These are phyloP conservation scores for Cornus suecica DNA, from an alignment of 148 eudicot species.

Conservation along the genomic window DNA sequence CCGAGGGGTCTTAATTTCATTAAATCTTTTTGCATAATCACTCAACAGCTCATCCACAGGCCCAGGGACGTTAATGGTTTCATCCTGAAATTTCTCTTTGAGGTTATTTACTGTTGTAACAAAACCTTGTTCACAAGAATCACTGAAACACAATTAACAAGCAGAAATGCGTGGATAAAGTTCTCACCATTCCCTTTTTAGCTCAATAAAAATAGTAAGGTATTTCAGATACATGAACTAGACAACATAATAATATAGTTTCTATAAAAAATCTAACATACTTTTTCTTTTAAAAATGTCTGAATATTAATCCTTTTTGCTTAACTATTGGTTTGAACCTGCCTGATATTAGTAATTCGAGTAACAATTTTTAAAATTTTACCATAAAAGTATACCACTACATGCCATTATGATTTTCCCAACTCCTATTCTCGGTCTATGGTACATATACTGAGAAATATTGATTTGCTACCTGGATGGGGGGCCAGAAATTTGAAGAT, in stretches of 20 bases:
- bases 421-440: neutral
- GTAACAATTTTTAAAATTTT: too few species aligned
- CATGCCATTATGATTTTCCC: neutral
- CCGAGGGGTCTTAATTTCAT: conserved; percentile 93
- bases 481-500: conserved; percentile 98
- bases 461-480: conserved; percentile 68
- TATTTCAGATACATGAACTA: neutral
- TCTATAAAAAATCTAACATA: neutral
- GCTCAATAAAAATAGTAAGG: neutral
- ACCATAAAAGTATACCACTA: neutral
- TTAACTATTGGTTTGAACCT: too few species aligned
- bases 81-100: conserved; percentile 58
- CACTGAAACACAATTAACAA: conserved; percentile 8
- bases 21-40: conserved; percentile 90
- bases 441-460: neutral
- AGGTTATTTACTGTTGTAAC: conserved; percentile 1
- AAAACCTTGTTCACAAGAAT: conserved; percentile 1
- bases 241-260: neutral
- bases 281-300: too few species aligned
- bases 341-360: too few species aligned
- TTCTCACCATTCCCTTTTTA: neutral
- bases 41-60: conserved; percentile 69
- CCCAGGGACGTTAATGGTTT: conserved; percentile 61
- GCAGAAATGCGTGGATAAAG: neutral
- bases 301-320: too few species aligned